Evolutionary conservation across 2,329 filamentous ascomycete genomes (phyloP), one percentile per base, ranked within the genome.

Genomic region (Phialemonium atrogriseum): DNA sequence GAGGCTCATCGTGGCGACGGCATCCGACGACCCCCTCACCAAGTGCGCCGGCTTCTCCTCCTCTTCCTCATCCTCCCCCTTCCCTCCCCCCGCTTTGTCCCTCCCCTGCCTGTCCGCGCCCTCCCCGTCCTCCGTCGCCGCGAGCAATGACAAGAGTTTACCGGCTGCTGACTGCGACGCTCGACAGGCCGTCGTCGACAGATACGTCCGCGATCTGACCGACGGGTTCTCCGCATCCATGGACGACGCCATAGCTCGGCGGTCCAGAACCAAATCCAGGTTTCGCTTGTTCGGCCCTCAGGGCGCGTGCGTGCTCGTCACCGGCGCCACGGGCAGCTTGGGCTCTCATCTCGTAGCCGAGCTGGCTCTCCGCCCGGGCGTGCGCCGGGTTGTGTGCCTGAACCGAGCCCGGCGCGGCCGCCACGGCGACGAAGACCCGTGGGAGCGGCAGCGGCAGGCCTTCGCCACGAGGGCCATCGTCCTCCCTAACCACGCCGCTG

Each of bases 401-500:
- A 73, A 73, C 41, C n/a, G n/a, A n/a, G n/a, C n/a, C n/a, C 58
- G 67, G 3, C 39, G 38, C 6, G 49, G 36, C 4, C 35, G 11
- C 30, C 28, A 23, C 3, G 46, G 54, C 5, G 38, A 54, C 5
- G 17, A 39, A 1, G n/a, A n/a, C n/a, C n/a, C n/a, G n/a, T n/a
- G n/a, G n/a, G 24, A 36, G 4, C 55, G 56, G 9, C 64, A 68
- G 39, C 30, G 43, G 5, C 24, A 56, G 14, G 47, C 60, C 1
- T 27, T 46, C 16, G 16, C 22, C 8, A 25, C 35, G 7, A 27
- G 35, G 9, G 39, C 38, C 16, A 34, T 43, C 5, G 11, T n/a
- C 2, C 22, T 45, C 2, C 7, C 15, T 5, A 6, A 23, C 4
- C 11, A 10, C 2, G 27, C 31, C 5, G 16, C 33, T 9, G 18